Conservation (phyloP, 2,329 filamentous ascomycete species). For the Diaporthe longicolla region DNA sequence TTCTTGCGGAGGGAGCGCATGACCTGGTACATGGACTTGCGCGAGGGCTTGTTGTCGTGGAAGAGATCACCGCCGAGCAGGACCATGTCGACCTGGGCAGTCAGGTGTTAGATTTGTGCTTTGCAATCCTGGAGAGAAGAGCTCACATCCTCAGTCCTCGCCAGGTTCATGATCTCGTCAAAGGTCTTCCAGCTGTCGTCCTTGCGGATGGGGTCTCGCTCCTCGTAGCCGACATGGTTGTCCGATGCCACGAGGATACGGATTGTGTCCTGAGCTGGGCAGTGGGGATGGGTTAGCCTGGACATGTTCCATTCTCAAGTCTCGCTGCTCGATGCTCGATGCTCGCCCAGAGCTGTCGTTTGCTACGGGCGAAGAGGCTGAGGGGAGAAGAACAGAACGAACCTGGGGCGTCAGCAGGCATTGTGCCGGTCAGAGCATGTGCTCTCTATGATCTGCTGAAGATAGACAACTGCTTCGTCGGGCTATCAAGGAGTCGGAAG, state of each 20-base stretch:
- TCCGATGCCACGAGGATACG: constrained; percentile 95
- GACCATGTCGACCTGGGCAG: constrained; percentile 85
- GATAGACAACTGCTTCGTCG: background rate
- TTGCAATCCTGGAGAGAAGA: too few relatives aligned
- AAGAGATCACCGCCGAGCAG: constrained; percentile 95
- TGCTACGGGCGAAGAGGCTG: background rate
- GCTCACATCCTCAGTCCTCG: constrained; percentile 82
- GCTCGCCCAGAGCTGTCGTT: background rate
- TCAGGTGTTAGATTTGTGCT: background rate
- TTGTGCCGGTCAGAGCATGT: constrained; percentile 37
- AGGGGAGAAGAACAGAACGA: constrained; percentile 14
- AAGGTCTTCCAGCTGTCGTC: constrained; percentile 98
- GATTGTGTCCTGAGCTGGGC: constrained; percentile 85
- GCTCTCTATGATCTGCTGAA: background rate
- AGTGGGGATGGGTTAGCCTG: background rate
- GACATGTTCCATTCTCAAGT: too few relatives aligned
- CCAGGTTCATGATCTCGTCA: constrained; percentile 93
- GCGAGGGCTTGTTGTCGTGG: constrained; percentile 97
- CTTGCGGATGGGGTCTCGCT: constrained; percentile 92
- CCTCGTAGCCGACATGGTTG: constrained; percentile 97
- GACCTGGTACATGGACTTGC: constrained; percentile 96
- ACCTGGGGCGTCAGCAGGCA: constrained; percentile 48
- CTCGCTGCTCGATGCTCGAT: background rate
- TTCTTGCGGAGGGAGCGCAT: constrained; percentile 95
- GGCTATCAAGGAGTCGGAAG: too few relatives aligned